Base-by-base conservation (phyloP, 164 flowering plant species). In the Stephania japonica region DNA sequence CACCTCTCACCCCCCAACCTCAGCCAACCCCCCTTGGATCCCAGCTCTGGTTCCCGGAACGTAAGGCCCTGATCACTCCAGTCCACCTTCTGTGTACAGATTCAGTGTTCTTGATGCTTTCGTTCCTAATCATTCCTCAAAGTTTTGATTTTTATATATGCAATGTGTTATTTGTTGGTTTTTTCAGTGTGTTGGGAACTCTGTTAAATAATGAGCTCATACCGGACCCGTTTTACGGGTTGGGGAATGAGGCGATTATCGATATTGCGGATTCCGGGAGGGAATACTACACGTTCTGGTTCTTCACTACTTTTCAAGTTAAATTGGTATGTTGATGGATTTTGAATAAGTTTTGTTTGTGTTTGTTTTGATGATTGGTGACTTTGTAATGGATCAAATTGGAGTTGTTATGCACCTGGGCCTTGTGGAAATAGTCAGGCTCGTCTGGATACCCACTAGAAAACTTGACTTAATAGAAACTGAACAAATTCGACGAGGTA, bases 261-360 rank as follows among this genome's bases (percentile, higher is more conserved):
- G 99, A 96, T 74, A 96, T 96, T 78, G 97, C 89, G 75, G 94
- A 93, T 78, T 91, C 97, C 24, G 99, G 99, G 64, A 87, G 97
- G 82, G 97, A 93, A 67, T 80, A 89, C 70, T 96, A 96, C 76
- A 96, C 99, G 4, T 96, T 93, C 80, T 96, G 99, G 98, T 93
- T 91, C 78, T 93, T 89, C 86, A 93, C 93, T 32, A 85, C 86
- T 10, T 96, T 96, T 70, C 84, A 85, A 47, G 81, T 90, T 77
- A 83, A 85, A 79, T 79, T 87, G 97, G 99, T 93, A 85, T 64
- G 78, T 14, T n/a, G 70, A n/a, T 12, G 8, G 21, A 13, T 21
- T 65, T 23, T n/a, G 6, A 9, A 0, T 32, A 32, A 32, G 38
- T n/a, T n/a, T n/a, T n/a, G n/a, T n/a, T n/a, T n/a, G n/a, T n/a